Base-by-base conservation (phyloP, 2,329 filamentous ascomycete genomes). In the Cladosporium sp. region DNA sequence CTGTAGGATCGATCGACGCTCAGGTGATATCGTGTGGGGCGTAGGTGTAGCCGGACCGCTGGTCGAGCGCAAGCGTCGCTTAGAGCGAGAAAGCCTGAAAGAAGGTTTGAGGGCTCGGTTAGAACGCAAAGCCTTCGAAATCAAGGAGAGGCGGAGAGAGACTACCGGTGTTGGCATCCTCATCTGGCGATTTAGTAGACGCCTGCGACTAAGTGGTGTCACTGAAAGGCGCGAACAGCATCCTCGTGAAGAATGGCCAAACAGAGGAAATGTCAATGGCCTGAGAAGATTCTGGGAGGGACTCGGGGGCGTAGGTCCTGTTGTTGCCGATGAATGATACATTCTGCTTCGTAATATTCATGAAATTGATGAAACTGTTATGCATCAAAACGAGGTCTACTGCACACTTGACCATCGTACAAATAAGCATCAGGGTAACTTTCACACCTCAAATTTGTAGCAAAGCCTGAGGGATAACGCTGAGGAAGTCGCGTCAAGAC, bases 1-100 rank as follows among this genome's bases (percentile, higher is more conserved):
- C 62, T 78, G 65, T 56, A 58, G 60, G 55, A 53, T 61, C 50
- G 59, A 67, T 59, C 50, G 65, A 50, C 46, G 61, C 44, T 64
- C 65, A 54, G 67, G 66, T 34, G 61, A 71, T 43, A 58, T 66
- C 54, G 54, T 71, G 13, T 68, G 64, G 64, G 65, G 62, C 35
- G 51, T 55, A 33, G 59, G 59, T 61, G 72, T 86, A 1, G 79
- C 82, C 0, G 83, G 83, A 0, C 77, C 74, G 0, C 70, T 87
- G 33, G 78, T 86, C n/a, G 82, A 81, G 28, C 76, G 76, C 58
- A 80, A 80, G 62, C 74, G 80, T 52, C 78, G 77, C 10, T 75
- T 88, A 13, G 85, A 88, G 70, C 78, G 78, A 59, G 83, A 87
- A 70, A 75, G 76, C 55, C 74, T 88, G 41, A 87, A 87, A 64